phyloP scores from a whole-genome alignment of 331 rosid species.

The Acacia pycnantha region DNA sequence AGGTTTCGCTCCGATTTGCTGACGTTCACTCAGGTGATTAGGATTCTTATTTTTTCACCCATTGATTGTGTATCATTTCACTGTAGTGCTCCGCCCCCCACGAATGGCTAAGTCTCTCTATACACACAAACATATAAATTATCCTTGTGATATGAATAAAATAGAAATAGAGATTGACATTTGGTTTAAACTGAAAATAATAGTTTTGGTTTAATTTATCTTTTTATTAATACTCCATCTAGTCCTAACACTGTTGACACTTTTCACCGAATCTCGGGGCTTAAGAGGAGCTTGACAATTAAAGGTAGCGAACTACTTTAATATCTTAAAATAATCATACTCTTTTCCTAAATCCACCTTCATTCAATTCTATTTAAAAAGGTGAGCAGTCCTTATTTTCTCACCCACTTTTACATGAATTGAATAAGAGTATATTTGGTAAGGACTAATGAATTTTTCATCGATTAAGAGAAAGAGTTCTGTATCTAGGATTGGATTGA shows the following conservation, averaged over 20 bases:
- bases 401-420: not conserved
- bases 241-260: not conserved
- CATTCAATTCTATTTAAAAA: not conserved
- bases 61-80: not conserved
- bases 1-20: conserved; percentile 58
- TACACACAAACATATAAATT: not conserved
- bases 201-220: not conserved
- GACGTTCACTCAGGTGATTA: conserved; percentile 54
- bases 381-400: not conserved
- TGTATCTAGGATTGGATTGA: too few relatives aligned
- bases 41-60: not conserved
- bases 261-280: not conserved
- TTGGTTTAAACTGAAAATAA: not conserved
- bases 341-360: not conserved
- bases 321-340: not conserved
- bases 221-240: not conserved
- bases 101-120: not conserved
- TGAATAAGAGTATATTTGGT: not conserved
- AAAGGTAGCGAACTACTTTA: not conserved
- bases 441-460: not conserved
- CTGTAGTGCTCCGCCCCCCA: not conserved
- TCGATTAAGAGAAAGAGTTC: not conserved
- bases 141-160: not conserved
- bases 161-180: not conserved
- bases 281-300: not conserved